These are phyloP conservation scores for Teunomyces barrocoloradensis DNA, from an alignment of 805 yeast species.

Conservation along the genomic window DNA sequence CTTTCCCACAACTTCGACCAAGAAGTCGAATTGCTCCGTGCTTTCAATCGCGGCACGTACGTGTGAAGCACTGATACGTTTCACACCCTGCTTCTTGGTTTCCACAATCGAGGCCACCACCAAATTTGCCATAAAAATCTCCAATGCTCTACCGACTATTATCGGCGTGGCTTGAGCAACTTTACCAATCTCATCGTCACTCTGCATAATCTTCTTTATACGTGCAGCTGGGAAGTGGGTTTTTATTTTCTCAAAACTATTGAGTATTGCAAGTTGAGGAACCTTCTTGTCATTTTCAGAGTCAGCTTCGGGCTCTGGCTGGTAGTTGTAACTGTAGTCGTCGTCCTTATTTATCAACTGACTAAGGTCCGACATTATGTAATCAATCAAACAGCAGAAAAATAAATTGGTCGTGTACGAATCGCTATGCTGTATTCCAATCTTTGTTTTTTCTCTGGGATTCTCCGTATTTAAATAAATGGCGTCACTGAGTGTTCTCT, in stretches of 20 bases:
- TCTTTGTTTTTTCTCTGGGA: neutral
- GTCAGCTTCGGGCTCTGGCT: neutral
- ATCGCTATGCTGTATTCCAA: neutral
- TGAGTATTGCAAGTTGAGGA: constrained; percentile 30
- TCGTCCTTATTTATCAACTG: constrained; percentile 25
- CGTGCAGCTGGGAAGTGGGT: constrained; percentile 92
- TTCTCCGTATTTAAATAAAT: constrained; percentile 1
- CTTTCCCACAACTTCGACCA: constrained; percentile 71
- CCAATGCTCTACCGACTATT: constrained; percentile 94
- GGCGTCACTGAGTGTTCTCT: neutral
- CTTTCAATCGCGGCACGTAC: constrained; percentile 78
- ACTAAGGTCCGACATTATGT: constrained; percentile 24
- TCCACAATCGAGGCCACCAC: constrained; percentile 80
- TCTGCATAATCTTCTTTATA: constrained; percentile 94
- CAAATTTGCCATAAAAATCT: constrained; percentile 83
- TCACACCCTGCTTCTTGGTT: constrained; percentile 71
- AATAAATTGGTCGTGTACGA: neutral
- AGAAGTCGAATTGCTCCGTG: constrained; percentile 90
- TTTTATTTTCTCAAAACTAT: constrained; percentile 52
- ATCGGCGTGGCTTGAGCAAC: constrained; percentile 99
- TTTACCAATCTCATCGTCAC: constrained; percentile 97
- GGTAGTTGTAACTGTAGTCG: constrained; percentile 15
- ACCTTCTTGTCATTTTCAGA: constrained; percentile 13
- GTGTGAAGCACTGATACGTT: constrained; percentile 79
- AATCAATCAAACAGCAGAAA: neutral